Percentiles rank a stretch among this genome's conserved stretches.
These are phyloP conservation scores for Geotrichum carabidarum DNA, from an alignment of 1,139 yeast genomes.

Conservation along the genomic window DNA sequence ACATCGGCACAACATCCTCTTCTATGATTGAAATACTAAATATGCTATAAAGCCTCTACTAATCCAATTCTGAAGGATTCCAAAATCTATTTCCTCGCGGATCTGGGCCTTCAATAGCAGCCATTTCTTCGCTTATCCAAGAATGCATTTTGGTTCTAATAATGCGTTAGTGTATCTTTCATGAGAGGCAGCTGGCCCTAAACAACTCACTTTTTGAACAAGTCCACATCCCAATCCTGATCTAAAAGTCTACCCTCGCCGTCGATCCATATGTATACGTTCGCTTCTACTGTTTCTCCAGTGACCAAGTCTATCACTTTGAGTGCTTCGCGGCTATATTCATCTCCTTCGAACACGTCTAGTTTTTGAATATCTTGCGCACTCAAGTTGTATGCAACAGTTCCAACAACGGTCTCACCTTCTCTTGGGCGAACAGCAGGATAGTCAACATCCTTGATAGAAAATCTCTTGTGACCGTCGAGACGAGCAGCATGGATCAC, in stretches of 20 bases:
- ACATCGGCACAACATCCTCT: too few relatives aligned
- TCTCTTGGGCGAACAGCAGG: slow-evolving; percentile 29
- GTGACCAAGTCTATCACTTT: slow-evolving; percentile 24
- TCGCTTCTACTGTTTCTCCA: slow-evolving; percentile 23
- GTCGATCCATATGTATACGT: slow-evolving; percentile 30
- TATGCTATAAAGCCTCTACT: background rate
- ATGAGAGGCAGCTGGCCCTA: background rate
- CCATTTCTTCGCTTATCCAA: slow-evolving; percentile 14
- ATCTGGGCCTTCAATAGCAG: slow-evolving; percentile 10
- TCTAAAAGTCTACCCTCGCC: slow-evolving; percentile 11
- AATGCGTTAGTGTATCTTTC: background rate
- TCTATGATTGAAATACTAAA: too few relatives aligned
- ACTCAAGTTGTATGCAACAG: slow-evolving; percentile 30
- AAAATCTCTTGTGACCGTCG: slow-evolving; percentile 27
- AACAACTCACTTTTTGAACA: slow-evolving; percentile 7
- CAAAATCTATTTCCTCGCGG: slow-evolving; percentile 9
- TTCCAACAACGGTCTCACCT: slow-evolving; percentile 28
- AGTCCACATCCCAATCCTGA: slow-evolving; percentile 13
- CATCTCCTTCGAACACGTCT: slow-evolving; percentile 36
- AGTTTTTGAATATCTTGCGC: slow-evolving; percentile 26
- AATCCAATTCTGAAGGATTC: slow-evolving; percentile 2
- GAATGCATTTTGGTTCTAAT: slow-evolving; percentile 10
- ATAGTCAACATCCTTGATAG: slow-evolving; percentile 30
- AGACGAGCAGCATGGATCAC: slow-evolving; percentile 27
- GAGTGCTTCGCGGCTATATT: slow-evolving; percentile 29